Evolutionary conservation across 2,329 filamentous ascomycete species (phyloP).

Genomic region (Lithohypha guttulata): DNA sequence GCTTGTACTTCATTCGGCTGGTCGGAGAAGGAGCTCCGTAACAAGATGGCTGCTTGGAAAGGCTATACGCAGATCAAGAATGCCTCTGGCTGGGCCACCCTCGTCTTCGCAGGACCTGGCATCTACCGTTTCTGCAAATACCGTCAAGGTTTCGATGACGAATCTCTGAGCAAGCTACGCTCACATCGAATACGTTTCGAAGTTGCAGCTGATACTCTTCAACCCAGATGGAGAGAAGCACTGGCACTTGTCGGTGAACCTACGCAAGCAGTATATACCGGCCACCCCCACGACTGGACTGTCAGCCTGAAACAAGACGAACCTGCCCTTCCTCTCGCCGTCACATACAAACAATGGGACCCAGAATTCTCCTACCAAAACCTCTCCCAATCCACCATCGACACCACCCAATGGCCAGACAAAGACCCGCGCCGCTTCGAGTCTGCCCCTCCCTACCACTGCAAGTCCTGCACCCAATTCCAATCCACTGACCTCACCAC

Average conservation of each 20-base stretch:
- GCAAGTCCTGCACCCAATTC: conserved; percentile 8
- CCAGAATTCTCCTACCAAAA: conserved; percentile 39
- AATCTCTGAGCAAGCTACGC: conserved; percentile 39
- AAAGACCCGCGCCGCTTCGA: conserved; percentile 8
- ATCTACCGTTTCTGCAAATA: conserved; percentile 53
- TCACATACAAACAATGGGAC: conserved; percentile 40
- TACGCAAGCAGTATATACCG: conserved; percentile 32
- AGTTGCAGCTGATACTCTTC: conserved; percentile 43
- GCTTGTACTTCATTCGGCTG: conserved; percentile 45
- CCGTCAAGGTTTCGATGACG: conserved; percentile 42
- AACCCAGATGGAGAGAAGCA: conserved; percentile 44
- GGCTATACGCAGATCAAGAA: conserved; percentile 51
- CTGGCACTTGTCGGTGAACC: conserved; percentile 37
- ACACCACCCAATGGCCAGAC: conserved; percentile 6
- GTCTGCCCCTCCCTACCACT: conserved; percentile 8
- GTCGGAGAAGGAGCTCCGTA: conserved; percentile 48
- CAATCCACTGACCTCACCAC: conserved; percentile 41
- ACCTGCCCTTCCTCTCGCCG: conserved; percentile 32
- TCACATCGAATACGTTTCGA: conserved; percentile 39
- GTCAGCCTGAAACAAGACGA: conserved; percentile 34
- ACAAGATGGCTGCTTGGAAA: conserved; percentile 42
- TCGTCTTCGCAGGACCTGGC: conserved; percentile 48
- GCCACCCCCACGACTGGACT: conserved; percentile 45
- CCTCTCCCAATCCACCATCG: conserved; percentile 21
- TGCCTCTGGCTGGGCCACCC: conserved; percentile 44